Evolutionary conservation across 1,284 basidiomycete genomes (phyloP).

Genomic region (Porogramme epimiltina): DNA sequence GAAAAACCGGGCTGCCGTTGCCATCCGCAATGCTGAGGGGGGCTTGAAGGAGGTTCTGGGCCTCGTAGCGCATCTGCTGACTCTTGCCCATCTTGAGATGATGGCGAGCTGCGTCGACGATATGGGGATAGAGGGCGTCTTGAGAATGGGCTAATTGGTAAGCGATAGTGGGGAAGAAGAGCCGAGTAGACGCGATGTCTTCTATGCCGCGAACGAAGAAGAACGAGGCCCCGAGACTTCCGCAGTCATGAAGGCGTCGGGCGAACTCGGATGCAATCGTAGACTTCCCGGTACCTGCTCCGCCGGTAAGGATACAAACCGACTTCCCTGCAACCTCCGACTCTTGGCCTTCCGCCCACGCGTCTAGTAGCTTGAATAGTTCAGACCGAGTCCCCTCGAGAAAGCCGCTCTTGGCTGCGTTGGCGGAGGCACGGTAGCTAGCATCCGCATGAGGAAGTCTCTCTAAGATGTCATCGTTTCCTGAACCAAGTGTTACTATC

Average conservation of each 20-base stretch:
- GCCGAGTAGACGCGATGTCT: background rate
- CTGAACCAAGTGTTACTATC: background rate
- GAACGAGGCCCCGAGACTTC: constrained; percentile 5
- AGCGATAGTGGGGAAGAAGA: constrained; percentile 10
- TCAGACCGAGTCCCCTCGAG: constrained; percentile 16
- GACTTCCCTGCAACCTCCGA: background rate
- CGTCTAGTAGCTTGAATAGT: constrained; percentile 4
- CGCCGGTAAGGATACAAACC: constrained; percentile 15
- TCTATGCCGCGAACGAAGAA: constrained; percentile 7
- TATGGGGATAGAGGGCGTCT: background rate
- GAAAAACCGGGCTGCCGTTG: constrained; percentile 1
- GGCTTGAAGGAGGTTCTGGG: background rate
- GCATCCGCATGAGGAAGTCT: constrained; percentile 5
- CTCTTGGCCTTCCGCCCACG: constrained; percentile 4
- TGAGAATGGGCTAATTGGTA: constrained; percentile 11
- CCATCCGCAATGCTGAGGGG: background rate
- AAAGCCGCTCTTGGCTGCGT: constrained; percentile 4
- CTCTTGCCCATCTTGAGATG: constrained; percentile 1
- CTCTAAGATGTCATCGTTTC: constrained; percentile 1
- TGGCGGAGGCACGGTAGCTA: constrained; percentile 2
- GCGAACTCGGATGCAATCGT: constrained; percentile 19
- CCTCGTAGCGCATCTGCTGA: constrained; percentile 2
- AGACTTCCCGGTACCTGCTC: constrained; percentile 18
- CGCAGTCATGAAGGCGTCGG: background rate
- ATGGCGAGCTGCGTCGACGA: constrained; percentile 3